A percentile compares a stretch with the other conserved stretches of the same genome.
These are phyloP conservation scores for Akanthomyces dipterigenus DNA, from an alignment of 2,329 filamentous ascomycete genomes.

Conservation along the genomic window DNA sequence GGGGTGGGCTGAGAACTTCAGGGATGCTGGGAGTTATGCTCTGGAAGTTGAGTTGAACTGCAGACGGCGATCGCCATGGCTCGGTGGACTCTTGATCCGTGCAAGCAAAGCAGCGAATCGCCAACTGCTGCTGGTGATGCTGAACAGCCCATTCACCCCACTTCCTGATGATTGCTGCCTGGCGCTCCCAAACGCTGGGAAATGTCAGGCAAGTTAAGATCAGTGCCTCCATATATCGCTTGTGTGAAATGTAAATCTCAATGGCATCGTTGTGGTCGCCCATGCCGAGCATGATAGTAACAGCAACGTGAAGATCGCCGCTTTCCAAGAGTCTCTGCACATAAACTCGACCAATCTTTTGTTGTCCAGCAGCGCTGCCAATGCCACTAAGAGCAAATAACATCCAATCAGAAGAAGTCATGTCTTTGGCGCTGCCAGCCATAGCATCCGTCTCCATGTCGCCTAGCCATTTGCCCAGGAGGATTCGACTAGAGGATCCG, in stretches of 20 bases:
- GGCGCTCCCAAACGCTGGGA: constrained; percentile 83
- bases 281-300: constrained; percentile 86
- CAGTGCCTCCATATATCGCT: constrained; percentile 86
- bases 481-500: constrained; percentile 70
- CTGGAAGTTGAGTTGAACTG: constrained; percentile 53
- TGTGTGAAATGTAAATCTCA: constrained; percentile 90
- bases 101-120: constrained; percentile 89
- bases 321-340: constrained; percentile 84
- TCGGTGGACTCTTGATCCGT: constrained; percentile 78
- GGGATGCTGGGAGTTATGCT: constrained; percentile 49
- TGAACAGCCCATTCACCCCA: constrained; percentile 92
- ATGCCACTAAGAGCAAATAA: constrained; percentile 85
- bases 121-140: constrained; percentile 80
- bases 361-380: constrained; percentile 66
- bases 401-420: constrained; percentile 97
- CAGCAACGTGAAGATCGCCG: constrained; percentile 85
- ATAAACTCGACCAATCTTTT: constrained; percentile 84
- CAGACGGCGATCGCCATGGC: constrained; percentile 81
- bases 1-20: constrained; percentile 59
- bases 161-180: constrained; percentile 79
- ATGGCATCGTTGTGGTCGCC: constrained; percentile 92
- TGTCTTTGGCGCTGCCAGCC: constrained; percentile 72
- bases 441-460: constrained; percentile 77
- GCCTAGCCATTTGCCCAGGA: constrained; percentile 89
- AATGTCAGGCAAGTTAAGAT: constrained; percentile 78